These are phyloP conservation scores for Gossypium trilobum DNA, from an alignment of 441 rosid genomes.

Conservation along the genomic window DNA sequence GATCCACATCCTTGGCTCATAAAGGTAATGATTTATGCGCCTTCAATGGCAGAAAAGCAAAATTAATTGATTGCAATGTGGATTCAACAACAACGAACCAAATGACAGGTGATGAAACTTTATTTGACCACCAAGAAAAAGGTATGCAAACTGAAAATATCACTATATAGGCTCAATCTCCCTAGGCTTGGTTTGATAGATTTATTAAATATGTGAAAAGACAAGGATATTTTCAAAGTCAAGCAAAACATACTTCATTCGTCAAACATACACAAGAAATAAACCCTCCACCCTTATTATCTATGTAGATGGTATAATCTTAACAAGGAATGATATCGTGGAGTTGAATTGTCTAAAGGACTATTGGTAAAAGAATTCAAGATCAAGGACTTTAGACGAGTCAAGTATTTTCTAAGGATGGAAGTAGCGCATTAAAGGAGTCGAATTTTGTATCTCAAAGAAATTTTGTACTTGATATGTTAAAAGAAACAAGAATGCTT, in stretches of 20 bases:
- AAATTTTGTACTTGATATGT: not conserved
- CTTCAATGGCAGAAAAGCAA: not conserved
- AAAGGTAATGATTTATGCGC: not conserved
- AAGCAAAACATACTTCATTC: not conserved
- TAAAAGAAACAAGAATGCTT: not conserved
- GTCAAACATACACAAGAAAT: not conserved
- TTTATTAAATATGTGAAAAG: not conserved
- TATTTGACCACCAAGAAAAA: not conserved
- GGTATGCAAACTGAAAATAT: not conserved
- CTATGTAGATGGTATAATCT: not conserved
- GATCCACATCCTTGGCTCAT: not conserved
- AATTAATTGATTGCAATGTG: not conserved
- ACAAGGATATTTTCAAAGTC: not conserved
- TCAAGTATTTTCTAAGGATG: not conserved
- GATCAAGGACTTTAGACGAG: not conserved
- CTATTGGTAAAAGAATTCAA: not conserved
- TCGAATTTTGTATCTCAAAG: not conserved
- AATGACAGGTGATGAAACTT: not conserved
- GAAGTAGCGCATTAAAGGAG: not conserved
- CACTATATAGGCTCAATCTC: not conserved
- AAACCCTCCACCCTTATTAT: not conserved
- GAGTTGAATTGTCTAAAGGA: not conserved
- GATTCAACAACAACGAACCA: not conserved
- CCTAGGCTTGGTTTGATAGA: not conserved
- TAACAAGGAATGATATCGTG: not conserved